Base-by-base conservation (phyloP, 202 grass and related monocot species). In the Saccharum hybrid region DNA sequence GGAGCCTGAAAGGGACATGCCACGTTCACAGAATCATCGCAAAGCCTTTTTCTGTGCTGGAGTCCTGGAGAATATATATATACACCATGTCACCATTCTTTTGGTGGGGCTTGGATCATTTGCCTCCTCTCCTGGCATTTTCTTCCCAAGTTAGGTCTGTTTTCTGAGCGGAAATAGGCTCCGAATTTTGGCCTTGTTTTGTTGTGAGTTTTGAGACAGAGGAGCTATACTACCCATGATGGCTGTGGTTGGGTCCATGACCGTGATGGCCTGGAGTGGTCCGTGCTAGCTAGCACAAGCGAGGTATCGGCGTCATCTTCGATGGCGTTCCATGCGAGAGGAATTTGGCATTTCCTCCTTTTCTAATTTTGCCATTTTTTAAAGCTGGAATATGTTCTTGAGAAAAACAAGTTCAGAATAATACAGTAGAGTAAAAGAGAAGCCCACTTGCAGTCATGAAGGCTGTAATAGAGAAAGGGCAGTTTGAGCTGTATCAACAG, bases 381-480 rank as follows among this genome's bases (percentile, higher is more conserved):
- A 3, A 33, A 65, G 19, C 8, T 82, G 40, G 74, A 86, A 86
- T 86, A 60, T 82, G 2, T 74, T 86, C 61, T 63, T 79, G 1
- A 51, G 12, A 36, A 74, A 71, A 36, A 74, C 65, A 59, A 71
- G 66, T 21, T 66, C 60, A 28, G 9, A 51, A 71, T 16, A 73
- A 77, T 31, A 46, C 56, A 56, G 19, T 21, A 21, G 0, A 52
- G 21, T 1, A 48, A 76, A 82, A 46, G 28, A 77, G 23, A 66
- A 66, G 28, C 2, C 2, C 57, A 81, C 87, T 66, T 77, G 87
- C 64, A 72, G 71, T 15, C 23, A 33, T 71, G 16, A 84, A 68
- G 26, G 68, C 31, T 75, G 0, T 68, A 66, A 49, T 19, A 12
- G 18, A 28, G 19, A 72, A 54, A 82, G 59, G 23, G 21, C 4